A percentile compares a stretch with the other conserved stretches of the same genome.
These are phyloP conservation scores for Diplotaxis tenuifolia DNA, from an alignment of 345 rosid species.

Conservation along the genomic window DNA sequence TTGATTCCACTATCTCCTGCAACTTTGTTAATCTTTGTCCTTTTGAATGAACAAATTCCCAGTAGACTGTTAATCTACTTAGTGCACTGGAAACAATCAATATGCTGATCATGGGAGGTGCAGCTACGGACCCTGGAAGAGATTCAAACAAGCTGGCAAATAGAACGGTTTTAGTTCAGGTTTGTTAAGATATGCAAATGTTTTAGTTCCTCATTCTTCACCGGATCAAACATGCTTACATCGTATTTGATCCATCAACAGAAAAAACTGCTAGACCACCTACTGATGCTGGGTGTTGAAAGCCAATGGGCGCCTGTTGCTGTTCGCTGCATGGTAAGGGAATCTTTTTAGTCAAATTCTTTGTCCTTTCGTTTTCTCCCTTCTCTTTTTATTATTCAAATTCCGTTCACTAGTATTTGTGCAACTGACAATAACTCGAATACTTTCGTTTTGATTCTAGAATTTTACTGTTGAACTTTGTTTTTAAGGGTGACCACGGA, in stretches of 20 bases:
- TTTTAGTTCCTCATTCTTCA: background rate
- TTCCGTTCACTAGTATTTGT: background rate
- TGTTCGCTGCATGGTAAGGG: conserved; percentile 78
- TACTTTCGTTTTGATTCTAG: background rate
- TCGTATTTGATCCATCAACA: conserved; percentile 38
- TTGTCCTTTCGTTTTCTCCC: background rate
- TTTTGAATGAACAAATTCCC: conserved; percentile 53
- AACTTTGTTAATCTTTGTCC: conserved; percentile 45
- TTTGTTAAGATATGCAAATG: conserved; percentile 31
- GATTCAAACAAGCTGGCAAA: conserved; percentile 80
- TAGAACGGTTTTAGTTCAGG: conserved; percentile 88
- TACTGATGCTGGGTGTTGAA: conserved; percentile 87
- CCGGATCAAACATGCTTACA: background rate
- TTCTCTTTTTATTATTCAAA: conserved; percentile 1
- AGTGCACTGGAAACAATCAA: conserved; percentile 80
- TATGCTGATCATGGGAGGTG: conserved; percentile 72
- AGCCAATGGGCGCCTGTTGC: conserved; percentile 95
- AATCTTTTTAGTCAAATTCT: conserved; percentile 6
- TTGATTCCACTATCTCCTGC: conserved; percentile 20
- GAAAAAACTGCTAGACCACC: conserved; percentile 79
- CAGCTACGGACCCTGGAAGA: conserved; percentile 63
- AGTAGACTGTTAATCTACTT: conserved; percentile 96
- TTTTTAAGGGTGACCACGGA: conserved; percentile 14
- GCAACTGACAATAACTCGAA: background rate
- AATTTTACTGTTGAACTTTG: conserved; percentile 11